phyloP scores from a whole-genome alignment of 305 asterid genomes.

The Fraxinus floribunda region DNA sequence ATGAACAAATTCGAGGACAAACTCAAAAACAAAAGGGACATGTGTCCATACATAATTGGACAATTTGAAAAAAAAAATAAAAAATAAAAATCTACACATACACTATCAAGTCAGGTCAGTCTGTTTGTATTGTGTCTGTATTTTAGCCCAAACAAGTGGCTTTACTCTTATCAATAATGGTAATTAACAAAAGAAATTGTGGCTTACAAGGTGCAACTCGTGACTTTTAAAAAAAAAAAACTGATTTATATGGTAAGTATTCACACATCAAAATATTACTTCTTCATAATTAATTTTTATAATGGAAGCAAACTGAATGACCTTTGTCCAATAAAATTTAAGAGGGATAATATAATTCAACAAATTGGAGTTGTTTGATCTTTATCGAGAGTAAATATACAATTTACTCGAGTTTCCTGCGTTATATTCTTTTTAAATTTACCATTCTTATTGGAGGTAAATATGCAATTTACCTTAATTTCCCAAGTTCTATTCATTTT shows the following conservation, averaged over 20 bases:
- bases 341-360: not conserved
- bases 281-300: not conserved
- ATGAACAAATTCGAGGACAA: too few relatives aligned
- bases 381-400: too few relatives aligned
- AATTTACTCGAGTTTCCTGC: not conserved
- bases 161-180: too few relatives aligned
- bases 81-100: too few relatives aligned
- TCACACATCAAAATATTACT: not conserved
- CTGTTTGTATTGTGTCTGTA: too few relatives aligned
- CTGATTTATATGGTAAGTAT: not conserved
- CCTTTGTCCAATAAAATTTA: not conserved
- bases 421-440: too few relatives aligned
- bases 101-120: not conserved
- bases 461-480: not conserved
- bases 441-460: not conserved
- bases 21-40: too few relatives aligned
- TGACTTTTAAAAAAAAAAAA: too few relatives aligned
- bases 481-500: not conserved
- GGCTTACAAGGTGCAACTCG: not conserved
- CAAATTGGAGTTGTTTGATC: not conserved
- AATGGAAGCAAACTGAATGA: not conserved
- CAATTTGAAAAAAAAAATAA: too few relatives aligned
- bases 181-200: not conserved
- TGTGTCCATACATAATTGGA: too few relatives aligned
- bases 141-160: too few relatives aligned